These are phyloP conservation scores for Azolla pinnata DNA, from an alignment of 75 land plant genomes.

Conservation along the genomic window DNA sequence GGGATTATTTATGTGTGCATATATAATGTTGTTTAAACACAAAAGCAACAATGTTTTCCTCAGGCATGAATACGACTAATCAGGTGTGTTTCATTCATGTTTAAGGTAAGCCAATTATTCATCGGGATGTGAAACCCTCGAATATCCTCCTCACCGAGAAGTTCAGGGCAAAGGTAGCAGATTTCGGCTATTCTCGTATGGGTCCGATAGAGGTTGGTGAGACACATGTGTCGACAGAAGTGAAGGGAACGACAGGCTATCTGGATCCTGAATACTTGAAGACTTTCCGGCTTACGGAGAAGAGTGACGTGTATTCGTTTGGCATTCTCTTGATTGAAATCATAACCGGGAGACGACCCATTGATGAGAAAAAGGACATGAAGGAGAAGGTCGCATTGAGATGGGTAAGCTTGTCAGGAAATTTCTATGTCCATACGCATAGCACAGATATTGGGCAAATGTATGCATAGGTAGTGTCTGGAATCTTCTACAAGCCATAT, in stretches of 20 bases:
- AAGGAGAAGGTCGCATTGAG: constrained; percentile 42
- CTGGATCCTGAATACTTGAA: constrained; percentile 60
- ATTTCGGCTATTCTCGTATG: constrained; percentile 60
- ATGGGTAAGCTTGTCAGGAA: constrained; percentile 50
- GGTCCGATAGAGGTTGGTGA: constrained; percentile 31
- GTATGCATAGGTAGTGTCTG: no score
- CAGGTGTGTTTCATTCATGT: no score
- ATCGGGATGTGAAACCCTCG: constrained; percentile 60
- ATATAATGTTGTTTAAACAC: no score
- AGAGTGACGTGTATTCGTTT: constrained; percentile 76
- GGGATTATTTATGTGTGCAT: no score
- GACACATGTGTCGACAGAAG: constrained; percentile 55
- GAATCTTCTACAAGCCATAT: no score
- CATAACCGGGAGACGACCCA: constrained; percentile 50
- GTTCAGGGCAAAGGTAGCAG: constrained; percentile 61
- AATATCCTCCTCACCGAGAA: constrained; percentile 62
- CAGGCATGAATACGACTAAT: no score
- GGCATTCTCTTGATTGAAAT: constrained; percentile 62
- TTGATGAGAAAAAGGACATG: constrained; percentile 33
- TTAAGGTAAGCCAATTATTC: constrained; percentile 66
- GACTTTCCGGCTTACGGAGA: constrained; percentile 52
- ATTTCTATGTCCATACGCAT: not conserved
- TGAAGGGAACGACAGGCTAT: constrained; percentile 72
- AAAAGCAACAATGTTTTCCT: no score
- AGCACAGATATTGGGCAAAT: no score